A percentile compares a stretch with the other conserved stretches of the same genome.
phyloP scores from a whole-genome alignment of 108 stramenopile species.

The Cyclostephanos invisitatus region DNA sequence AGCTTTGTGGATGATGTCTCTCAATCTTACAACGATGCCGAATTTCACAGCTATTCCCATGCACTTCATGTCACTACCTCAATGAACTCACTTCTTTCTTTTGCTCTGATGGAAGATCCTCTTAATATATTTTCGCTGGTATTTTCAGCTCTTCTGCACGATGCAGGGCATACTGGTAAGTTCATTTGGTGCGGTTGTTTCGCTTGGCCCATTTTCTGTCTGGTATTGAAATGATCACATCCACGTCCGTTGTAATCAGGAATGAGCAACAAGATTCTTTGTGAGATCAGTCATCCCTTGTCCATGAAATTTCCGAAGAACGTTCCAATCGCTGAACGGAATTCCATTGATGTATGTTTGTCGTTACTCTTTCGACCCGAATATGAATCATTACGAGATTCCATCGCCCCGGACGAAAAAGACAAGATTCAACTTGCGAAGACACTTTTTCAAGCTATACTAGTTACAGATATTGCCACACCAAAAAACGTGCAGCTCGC shows the following conservation, averaged over 20 bases:
- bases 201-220: not conserved
- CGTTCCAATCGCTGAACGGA: slow-evolving; percentile 40
- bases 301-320: slow-evolving; percentile 15
- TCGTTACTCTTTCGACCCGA: slow-evolving; percentile 29
- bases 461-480: slow-evolving; percentile 45
- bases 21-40: slow-evolving; percentile 22
- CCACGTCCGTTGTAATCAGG: not conserved
- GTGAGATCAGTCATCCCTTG: slow-evolving; percentile 20
- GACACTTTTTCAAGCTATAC: slow-evolving; percentile 30
- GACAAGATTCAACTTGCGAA: slow-evolving; percentile 28
- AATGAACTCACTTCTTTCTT: slow-evolving; percentile 40
- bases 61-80: slow-evolving; percentile 34
- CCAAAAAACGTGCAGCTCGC: slow-evolving; percentile 33
- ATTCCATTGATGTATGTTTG: slow-evolving; percentile 46
- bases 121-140: slow-evolving; percentile 44
- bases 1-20: slow-evolving; percentile 28
- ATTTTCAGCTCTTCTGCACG: slow-evolving; percentile 54
- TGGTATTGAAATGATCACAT: not conserved
- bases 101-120: slow-evolving; percentile 23
- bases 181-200: not conserved
- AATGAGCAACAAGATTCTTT: slow-evolving; percentile 36
- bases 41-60: slow-evolving; percentile 33
- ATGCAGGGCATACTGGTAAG: slow-evolving; percentile 52
- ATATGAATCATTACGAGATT: slow-evolving; percentile 19
- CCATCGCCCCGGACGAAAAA: slow-evolving; percentile 23